Conservation (phyloP, 1,139 yeast genomes). For the Debaryomyces coudertii region DNA sequence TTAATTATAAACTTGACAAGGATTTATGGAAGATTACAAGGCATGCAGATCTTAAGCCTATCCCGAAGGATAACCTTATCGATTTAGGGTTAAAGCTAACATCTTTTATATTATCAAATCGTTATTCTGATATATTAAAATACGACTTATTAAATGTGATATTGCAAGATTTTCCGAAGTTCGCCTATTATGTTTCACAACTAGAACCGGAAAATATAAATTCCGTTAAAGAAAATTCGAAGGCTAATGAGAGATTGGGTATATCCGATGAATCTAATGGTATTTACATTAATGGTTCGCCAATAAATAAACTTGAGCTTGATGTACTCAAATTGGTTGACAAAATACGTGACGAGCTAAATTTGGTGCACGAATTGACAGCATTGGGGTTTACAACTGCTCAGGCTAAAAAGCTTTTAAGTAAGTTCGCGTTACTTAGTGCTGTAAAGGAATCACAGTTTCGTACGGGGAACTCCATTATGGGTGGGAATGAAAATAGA, state of each 20-base stretch:
- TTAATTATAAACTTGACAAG: constrained; percentile 11
- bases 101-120: constrained; percentile 40
- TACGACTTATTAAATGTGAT: constrained; percentile 39
- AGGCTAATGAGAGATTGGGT: constrained; percentile 36
- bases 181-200: constrained; percentile 36
- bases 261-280: constrained; percentile 49
- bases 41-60: constrained; percentile 25
- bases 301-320: constrained; percentile 43
- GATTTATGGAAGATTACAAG: constrained; percentile 16
- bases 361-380: constrained; percentile 30
- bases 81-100: constrained; percentile 52
- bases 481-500: constrained; percentile 43
- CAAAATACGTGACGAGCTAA: constrained; percentile 40
- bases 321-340: constrained; percentile 48
- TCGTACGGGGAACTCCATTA: constrained; percentile 37
- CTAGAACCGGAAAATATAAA: constrained; percentile 17
- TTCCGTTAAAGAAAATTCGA: constrained; percentile 25
- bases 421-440: constrained; percentile 48
- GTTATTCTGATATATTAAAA: constrained; percentile 27
- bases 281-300: constrained; percentile 64
- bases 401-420: constrained; percentile 42
- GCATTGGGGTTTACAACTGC: constrained; percentile 38
- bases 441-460: constrained; percentile 40
- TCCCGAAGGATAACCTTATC: constrained; percentile 32
- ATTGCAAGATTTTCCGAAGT: constrained; percentile 55